A percentile compares a stretch with the other conserved stretches of the same genome.
Conservation (phyloP, 139 green algal genomes). For the Coelastrella sp. region DNA sequence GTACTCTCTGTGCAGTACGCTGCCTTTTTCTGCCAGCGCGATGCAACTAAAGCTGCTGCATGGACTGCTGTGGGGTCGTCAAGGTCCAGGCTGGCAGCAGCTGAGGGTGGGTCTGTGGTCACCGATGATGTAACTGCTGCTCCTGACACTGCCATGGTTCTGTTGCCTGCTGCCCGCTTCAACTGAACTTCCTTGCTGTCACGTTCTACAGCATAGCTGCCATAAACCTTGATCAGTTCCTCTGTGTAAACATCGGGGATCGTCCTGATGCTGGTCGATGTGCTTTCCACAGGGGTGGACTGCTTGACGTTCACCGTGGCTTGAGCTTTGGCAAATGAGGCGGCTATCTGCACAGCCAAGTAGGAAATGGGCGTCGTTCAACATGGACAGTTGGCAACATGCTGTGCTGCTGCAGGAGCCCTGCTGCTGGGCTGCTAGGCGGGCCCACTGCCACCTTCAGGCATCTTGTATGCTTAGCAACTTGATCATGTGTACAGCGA, state of each 20-base stretch:
- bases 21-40: constrained; percentile 24
- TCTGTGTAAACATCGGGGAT: not conserved
- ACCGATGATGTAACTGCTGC: not conserved
- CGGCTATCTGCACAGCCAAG: not conserved
- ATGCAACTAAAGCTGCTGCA: not conserved
- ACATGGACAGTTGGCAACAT: not conserved
- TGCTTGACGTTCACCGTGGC: not conserved
- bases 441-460: not conserved
- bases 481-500: too few species aligned
- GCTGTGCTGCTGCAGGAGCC: not conserved
- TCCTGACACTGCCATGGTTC: not conserved
- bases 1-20: not conserved
- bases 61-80: not conserved
- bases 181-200: not conserved
- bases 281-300: not conserved
- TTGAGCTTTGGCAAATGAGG: constrained; percentile 1
- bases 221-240: not conserved
- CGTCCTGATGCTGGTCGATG: not conserved
- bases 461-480: too few species aligned
- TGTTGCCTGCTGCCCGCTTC: not conserved
- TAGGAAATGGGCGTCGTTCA: not conserved
- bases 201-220: not conserved
- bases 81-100: not conserved
- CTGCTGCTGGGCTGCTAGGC: not conserved
- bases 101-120: not conserved